Evolutionary conservation across 768 basidiomycete genomes (phyloP), one percentile per base, ranked within the genome.

Genomic region (Guyanaporus albipodus): DNA sequence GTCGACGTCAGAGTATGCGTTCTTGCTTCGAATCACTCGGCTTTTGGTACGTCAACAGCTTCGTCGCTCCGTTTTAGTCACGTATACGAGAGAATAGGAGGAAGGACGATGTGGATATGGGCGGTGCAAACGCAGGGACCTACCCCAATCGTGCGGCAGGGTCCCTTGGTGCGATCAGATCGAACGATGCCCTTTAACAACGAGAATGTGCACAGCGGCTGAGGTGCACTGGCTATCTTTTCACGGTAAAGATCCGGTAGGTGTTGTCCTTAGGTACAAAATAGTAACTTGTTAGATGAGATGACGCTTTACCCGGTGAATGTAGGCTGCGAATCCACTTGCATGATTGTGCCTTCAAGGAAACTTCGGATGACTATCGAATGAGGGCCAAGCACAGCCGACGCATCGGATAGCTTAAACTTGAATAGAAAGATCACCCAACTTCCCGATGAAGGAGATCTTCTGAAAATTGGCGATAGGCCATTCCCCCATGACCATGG

Each of bases 111-210:
- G 47, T 18, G 55, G 33, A 47, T 49, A 38, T 28, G 24, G 24
- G 33, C n/a, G n/a, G n/a, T n/a, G n/a, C n/a, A n/a, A n/a, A n/a
- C n/a, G n/a, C n/a, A n/a, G n/a, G n/a, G n/a, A n/a, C n/a, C n/a
- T n/a, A n/a, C n/a, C n/a, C n/a, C n/a, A n/a, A n/a, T n/a, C n/a
- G n/a, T n/a, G n/a, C n/a, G n/a, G n/a, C n/a, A n/a, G 58, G 58
- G 60, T 57, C 48, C 38, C 46, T 19, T 39, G 55, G 50, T 57
- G 37, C 26, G 42, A 49, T 56, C 47, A 26, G 41, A 60, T 57
- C 42, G 38, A 29, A 35, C 12, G 35, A 44, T 32, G 15, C 60
- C 46, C 50, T 59, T 18, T 49, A 15, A 41, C 60, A 57, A 50
- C 38, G 44, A 46, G 47, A 38, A 38, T 26, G 24, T 32, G 48